phyloP scores from a whole-genome alignment of 176 grass and related monocot genomes.

The Thinopyrum elongatum region DNA sequence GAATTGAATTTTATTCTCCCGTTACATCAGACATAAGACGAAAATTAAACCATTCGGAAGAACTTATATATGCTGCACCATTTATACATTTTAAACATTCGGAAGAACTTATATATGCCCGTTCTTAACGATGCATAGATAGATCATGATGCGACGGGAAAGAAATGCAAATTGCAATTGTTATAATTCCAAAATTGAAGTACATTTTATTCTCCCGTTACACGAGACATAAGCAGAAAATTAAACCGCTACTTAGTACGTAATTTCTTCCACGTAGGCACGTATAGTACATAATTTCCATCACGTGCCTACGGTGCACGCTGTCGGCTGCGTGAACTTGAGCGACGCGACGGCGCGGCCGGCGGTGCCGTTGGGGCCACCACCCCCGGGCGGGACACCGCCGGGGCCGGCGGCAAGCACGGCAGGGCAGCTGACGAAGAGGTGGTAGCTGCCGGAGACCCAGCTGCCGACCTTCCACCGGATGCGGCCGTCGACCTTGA shows the following conservation, averaged over 20 bases:
- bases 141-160: too few relatives aligned
- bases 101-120: too few relatives aligned
- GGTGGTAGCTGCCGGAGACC: slow-evolving; percentile 66
- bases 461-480: slow-evolving; percentile 85
- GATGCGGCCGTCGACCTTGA: slow-evolving; percentile 55
- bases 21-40: too few relatives aligned
- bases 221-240: not conserved
- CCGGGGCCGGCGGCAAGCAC: slow-evolving; percentile 36
- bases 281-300: not conserved
- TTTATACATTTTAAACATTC: too few relatives aligned
- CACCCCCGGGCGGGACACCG: not conserved
- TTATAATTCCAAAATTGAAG: too few relatives aligned
- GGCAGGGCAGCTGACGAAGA: slow-evolving; percentile 84
- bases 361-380: not conserved
- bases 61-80: too few relatives aligned
- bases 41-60: too few relatives aligned
- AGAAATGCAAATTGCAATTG: too few relatives aligned
- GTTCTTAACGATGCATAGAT: too few relatives aligned
- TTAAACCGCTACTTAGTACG: not conserved
- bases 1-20: too few relatives aligned
- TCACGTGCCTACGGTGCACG: slow-evolving; percentile 66
- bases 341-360: slow-evolving; percentile 40
- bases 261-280: not conserved
- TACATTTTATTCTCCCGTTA: too few relatives aligned
- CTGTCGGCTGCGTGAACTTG: slow-evolving; percentile 48